These are phyloP conservation scores for Eimeria falciformis DNA, from an alignment of 169 alveolate genomes.

Conservation along the genomic window DNA sequence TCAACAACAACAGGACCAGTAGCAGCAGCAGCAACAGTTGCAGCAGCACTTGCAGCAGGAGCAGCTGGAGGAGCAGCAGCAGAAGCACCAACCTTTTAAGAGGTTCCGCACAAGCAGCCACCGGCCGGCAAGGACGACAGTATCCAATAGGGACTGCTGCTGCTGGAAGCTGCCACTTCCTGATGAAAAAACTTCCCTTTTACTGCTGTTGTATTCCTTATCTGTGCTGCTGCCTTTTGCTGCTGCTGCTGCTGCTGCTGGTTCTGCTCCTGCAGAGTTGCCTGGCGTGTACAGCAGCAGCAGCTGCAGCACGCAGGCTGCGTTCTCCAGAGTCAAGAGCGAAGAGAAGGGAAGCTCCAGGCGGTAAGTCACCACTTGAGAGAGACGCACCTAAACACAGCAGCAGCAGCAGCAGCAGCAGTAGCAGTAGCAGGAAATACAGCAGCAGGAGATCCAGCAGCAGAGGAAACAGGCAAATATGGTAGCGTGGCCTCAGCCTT, in stretches of 20 bases:
- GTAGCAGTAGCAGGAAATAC: neutral
- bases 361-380: slow-evolving; percentile 52
- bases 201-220: slow-evolving; percentile 11
- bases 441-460: slow-evolving; percentile 22
- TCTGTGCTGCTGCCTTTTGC: neutral
- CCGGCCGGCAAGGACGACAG: neutral
- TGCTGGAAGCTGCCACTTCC: neutral
- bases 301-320: slow-evolving; percentile 66
- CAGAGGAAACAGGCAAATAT: neutral
- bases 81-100: neutral
- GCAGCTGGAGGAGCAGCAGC: slow-evolving; percentile 30
- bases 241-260: slow-evolving; percentile 1
- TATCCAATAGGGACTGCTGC: neutral
- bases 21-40: neutral
- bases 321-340: slow-evolving; percentile 14
- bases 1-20: neutral
- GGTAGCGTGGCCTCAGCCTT: neutral
- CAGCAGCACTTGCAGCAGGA: slow-evolving; percentile 9
- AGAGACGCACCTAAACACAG: slow-evolving; percentile 37
- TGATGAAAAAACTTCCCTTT: neutral
- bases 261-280: neutral
- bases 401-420: slow-evolving; percentile 57
- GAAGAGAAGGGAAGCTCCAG: slow-evolving; percentile 60
- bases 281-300: slow-evolving; percentile 39
- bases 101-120: slow-evolving; percentile 42